phyloP scores from a whole-genome alignment of 257 asterid genomes.

The Solanum clarkiae region DNA sequence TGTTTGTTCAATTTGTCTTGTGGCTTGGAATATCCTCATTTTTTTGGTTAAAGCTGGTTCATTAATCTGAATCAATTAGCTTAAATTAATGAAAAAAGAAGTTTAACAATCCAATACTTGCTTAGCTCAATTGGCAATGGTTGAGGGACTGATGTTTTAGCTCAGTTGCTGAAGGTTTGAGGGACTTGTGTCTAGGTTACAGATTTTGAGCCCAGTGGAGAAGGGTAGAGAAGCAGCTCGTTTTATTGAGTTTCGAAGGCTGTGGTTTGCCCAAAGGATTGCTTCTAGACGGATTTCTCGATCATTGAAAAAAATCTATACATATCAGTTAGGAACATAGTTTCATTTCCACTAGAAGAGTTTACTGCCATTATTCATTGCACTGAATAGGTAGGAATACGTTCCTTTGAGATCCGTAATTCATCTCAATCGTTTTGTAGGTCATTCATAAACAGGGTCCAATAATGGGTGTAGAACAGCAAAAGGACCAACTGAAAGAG shows the following conservation, averaged over 20 bases:
- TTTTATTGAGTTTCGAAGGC: neutral
- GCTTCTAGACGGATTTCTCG: neutral
- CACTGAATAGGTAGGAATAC: neutral
- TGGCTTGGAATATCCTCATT: neutral
- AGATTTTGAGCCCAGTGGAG: neutral
- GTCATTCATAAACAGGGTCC: neutral
- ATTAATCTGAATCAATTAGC: neutral
- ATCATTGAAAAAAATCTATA: neutral
- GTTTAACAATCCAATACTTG: neutral
- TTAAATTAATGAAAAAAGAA: neutral
- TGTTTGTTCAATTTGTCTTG: neutral
- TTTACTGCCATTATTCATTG: neutral
- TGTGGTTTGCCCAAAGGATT: neutral
- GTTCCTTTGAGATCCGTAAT: neutral
- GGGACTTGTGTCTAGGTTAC: neutral
- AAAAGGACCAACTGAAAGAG: constrained; percentile 33
- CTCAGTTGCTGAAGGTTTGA: neutral
- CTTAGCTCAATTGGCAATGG: neutral
- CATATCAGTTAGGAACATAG: neutral
- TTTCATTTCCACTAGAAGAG: neutral
- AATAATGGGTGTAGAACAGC: constrained; percentile 31
- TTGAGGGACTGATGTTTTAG: neutral
- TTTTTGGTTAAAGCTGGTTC: neutral
- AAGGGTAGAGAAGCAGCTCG: neutral
- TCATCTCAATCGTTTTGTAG: neutral